Conservation (phyloP, 2,329 filamentous ascomycete species). For the Colletotrichum spaethianum region DNA sequence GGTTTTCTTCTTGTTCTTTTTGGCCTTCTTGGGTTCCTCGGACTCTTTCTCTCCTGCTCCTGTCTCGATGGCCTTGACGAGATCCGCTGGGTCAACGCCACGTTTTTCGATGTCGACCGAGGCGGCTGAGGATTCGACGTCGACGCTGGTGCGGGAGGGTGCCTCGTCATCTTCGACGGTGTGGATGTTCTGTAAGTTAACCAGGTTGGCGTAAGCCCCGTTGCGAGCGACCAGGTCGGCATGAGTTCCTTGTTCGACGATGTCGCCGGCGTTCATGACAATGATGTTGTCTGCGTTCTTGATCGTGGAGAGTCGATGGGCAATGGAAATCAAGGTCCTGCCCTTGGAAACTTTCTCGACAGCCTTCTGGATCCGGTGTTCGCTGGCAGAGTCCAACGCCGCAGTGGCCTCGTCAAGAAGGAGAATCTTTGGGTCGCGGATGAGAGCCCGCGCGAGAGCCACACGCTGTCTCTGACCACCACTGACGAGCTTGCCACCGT, state of each 20-base stretch:
- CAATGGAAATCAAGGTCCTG: constrained; percentile 77
- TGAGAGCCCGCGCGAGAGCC: constrained; percentile 73
- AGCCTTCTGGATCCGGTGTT: constrained; percentile 64
- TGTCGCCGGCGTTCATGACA: constrained; percentile 71
- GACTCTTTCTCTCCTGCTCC: constrained; percentile 55
- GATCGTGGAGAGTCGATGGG: constrained; percentile 73
- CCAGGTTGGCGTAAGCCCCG: constrained; percentile 69
- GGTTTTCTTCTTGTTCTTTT: constrained; percentile 48
- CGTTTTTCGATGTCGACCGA: constrained; percentile 48
- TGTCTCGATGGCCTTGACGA: constrained; percentile 20
- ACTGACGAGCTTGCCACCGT: constrained; percentile 67
- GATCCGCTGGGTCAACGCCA: constrained; percentile 41
- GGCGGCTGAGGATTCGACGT: constrained; percentile 58
- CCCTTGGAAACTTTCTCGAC: constrained; percentile 58
- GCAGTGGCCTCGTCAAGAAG: constrained; percentile 79
- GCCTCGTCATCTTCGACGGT: constrained; percentile 48
- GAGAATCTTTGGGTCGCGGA: constrained; percentile 72
- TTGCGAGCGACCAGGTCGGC: constrained; percentile 65
- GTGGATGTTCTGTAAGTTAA: constrained; percentile 59
- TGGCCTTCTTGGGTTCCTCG: constrained; percentile 51
- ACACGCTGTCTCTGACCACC: constrained; percentile 75
- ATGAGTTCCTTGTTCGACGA: constrained; percentile 75
- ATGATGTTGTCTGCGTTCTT: constrained; percentile 76
- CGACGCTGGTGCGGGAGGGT: constrained; percentile 50
- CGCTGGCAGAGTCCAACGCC: constrained; percentile 58